Evolutionary conservation across 176 grass and related monocot species (phyloP).

Genomic region (Hordeum vulgare): MorexV3_pseudomolecules_assembly NC_058520.1:31599858-31600357

Average conservation of each 20-base stretch:
- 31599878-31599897: background rate
- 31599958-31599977: background rate
- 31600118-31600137: background rate
- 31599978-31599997: background rate
- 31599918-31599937: background rate
- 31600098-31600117: background rate
- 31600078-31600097: background rate
- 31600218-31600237: background rate
- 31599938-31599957: background rate
- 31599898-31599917: background rate
- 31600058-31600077: conserved; percentile 16
- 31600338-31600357: background rate
- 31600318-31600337: background rate
- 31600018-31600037: background rate
- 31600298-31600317: background rate
- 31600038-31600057: background rate
- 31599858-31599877: background rate
- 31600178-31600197: no score
- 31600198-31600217: background rate
- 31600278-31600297: background rate
- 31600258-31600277: background rate
- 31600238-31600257: background rate
- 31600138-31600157: background rate
- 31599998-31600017: background rate
- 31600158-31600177: background rate